phyloP scores from a whole-genome alignment of 1,139 yeast genomes.

The Diutina sp. region DNA sequence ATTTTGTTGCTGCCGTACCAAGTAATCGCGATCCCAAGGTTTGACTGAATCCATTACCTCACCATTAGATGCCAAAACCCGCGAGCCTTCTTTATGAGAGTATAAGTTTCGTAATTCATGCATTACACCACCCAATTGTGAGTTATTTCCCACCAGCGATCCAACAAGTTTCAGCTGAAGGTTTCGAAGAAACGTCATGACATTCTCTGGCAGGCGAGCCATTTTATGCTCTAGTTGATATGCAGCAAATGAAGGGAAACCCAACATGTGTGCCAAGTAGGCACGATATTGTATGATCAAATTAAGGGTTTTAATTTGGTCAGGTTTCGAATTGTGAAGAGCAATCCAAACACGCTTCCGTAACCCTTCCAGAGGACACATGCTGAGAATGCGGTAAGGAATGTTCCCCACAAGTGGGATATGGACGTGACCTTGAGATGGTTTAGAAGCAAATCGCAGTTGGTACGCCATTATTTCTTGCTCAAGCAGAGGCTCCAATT shows the following conservation, averaged over 20 bases:
- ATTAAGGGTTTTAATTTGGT: conserved; percentile 50
- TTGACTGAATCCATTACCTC: conserved; percentile 37
- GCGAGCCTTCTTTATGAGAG: conserved; percentile 2
- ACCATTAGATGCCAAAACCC: conserved; percentile 14
- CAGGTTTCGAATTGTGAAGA: conserved; percentile 43
- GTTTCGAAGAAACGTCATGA: conserved; percentile 49
- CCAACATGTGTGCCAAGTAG: conserved; percentile 61
- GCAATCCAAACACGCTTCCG: conserved; percentile 67
- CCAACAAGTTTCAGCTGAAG: conserved; percentile 26
- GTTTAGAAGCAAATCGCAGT: conserved; percentile 6
- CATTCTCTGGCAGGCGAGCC: conserved; percentile 78
- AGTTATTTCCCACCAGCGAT: conserved; percentile 3
- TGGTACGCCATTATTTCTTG: conserved; percentile 17
- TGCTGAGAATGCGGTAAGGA: conserved; percentile 53
- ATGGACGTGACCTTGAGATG: conserved; percentile 11
- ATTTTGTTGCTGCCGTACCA: conserved; percentile 9
- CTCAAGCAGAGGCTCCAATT: conserved; percentile 13
- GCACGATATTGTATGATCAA: conserved; percentile 55
- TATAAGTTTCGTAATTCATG: conserved; percentile 40
- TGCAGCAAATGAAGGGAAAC: conserved; percentile 58
- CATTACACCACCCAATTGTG: conserved; percentile 38
- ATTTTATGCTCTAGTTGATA: conserved; percentile 83
- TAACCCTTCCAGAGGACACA: conserved; percentile 42
- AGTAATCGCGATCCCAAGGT: conserved; percentile 91
- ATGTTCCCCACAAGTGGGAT: conserved; percentile 62